Evolutionary conservation across 1,284 basidiomycete species (phyloP), one percentile per base, ranked within the genome.

Genomic region (Agaricales sp.): DNA sequence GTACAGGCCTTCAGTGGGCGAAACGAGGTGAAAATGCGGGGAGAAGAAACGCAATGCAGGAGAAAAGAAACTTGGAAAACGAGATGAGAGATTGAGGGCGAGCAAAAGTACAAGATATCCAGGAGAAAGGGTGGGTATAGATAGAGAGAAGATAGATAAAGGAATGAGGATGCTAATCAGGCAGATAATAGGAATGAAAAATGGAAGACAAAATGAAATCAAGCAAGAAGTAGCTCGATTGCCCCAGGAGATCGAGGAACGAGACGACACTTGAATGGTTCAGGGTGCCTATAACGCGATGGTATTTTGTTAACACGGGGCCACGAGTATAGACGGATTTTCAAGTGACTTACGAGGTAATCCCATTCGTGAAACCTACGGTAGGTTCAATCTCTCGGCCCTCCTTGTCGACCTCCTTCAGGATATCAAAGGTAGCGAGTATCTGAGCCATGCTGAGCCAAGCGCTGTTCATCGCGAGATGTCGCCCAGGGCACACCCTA

Each of bases 331-430:
- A 8, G n/a, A n/a, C n/a, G n/a, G n/a, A n/a, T n/a, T n/a, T n/a
- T n/a, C n/a, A n/a, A n/a, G n/a, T n/a, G n/a, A n/a, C 39, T 6
- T 18, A 41, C 39, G n/a, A 16, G 8, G 6, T 41, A 8, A 41
- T n/a, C 16, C 39, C 39, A 4, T 8, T 6, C 4, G 39, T 41
- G 39, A 41, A 41, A n/a, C 19, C 6, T 4, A 41, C 44, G 12
- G 20, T 13, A 73, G 75, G 50, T 16, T 78, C 74, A 45, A 45
- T 45, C 13, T 23, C 24, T 21, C 23, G 20, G 6, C 44, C 44
- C 12, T 8, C 23, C 12, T 24, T 21, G 18, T 45, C 44, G 19
- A 23, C 22, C 8, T 14, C 18, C 20, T n/a, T 22, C 44, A 13
- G 6, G 23, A 45, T 24, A 21, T 45, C 44, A 18, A 22, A 45